Conservation (phyloP, 495 filamentous ascomycete genomes). For the Lepidopterella palustris region DNA sequence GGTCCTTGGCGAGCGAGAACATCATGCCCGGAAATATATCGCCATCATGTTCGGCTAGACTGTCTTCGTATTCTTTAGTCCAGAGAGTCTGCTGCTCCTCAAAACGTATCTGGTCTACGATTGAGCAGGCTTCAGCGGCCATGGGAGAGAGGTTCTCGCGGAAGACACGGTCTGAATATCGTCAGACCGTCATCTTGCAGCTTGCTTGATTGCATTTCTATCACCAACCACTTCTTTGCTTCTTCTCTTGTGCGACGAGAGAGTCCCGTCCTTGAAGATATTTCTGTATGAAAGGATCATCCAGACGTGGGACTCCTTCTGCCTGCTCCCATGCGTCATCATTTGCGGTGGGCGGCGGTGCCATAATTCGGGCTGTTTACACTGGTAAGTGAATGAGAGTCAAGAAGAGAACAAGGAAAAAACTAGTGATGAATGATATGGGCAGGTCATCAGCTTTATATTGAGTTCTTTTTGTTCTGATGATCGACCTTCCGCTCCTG, state of each 20-base stretch:
- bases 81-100: slow-evolving; percentile 68
- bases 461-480: too few relatives aligned
- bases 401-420: background rate
- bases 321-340: slow-evolving; percentile 51
- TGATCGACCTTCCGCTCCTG: too few relatives aligned
- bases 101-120: slow-evolving; percentile 69
- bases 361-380: slow-evolving; percentile 2
- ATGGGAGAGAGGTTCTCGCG: slow-evolving; percentile 64
- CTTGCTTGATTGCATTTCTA: slow-evolving; percentile 10
- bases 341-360: background rate
- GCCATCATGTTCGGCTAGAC: slow-evolving; percentile 48
- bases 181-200: slow-evolving; percentile 17
- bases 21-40: slow-evolving; percentile 79
- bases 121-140: slow-evolving; percentile 65
- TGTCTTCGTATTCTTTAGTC: slow-evolving; percentile 62
- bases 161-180: slow-evolving; percentile 51
- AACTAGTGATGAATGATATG: background rate
- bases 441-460: too few relatives aligned
- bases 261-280: slow-evolving; percentile 72
- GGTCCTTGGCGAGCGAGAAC: slow-evolving; percentile 70
- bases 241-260: slow-evolving; percentile 71
- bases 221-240: slow-evolving; percentile 67
- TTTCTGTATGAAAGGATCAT: slow-evolving; percentile 69
- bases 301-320: slow-evolving; percentile 46
- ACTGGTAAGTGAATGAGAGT: background rate